Base-by-base conservation (phyloP, 345 rosid species). In the Brassica incana region DNA sequence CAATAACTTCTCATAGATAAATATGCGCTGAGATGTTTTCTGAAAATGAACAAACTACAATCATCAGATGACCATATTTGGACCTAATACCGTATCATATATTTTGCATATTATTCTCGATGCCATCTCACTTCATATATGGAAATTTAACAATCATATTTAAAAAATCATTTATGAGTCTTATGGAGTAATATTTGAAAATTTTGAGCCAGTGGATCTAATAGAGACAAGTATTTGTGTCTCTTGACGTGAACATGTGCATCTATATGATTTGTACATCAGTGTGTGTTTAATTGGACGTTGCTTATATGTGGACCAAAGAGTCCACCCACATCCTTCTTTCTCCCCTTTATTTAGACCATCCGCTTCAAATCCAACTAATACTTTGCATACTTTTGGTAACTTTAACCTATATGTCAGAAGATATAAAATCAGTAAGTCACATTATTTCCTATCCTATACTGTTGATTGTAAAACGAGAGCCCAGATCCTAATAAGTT, bases 291-390 rank as follows among this genome's bases (percentile, higher is more conserved):
- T 36, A 76, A 59, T 68, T 68, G 74, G 74, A 77, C 58, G 43
- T 59, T 76, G 45, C 67, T 12, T 68, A 76, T 32, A 69, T 60
- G 80, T 77, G 80, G 75, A 69, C 80, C 80, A 60, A 11, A 60
- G 48, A 61, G 60, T 29, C 45, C 66, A 75, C 36, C 50, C 68
- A 68, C 4, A 67, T 76, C n/a, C 20, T 67, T 67, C 18, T 14
- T 62, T 43, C 8, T 52, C 69, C 73, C 58, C 58, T 56, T 75
- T 56, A 56, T 36, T 11, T 75, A 12, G 32, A 67, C 78, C 67
- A 56, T 40, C 68, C 73, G 20, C 38, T 56, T 59, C 16, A 76
- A 76, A 76, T 67, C 73, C 60, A 67, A 67, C 60, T 38, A 67
- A 56, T n/a, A 66, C 15, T n/a, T 66, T 52, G 27, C 8, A 66